Evolutionary conservation across 208 protist species (phyloP).

Genomic region (Acanthamoeba lugdunensis): DNA sequence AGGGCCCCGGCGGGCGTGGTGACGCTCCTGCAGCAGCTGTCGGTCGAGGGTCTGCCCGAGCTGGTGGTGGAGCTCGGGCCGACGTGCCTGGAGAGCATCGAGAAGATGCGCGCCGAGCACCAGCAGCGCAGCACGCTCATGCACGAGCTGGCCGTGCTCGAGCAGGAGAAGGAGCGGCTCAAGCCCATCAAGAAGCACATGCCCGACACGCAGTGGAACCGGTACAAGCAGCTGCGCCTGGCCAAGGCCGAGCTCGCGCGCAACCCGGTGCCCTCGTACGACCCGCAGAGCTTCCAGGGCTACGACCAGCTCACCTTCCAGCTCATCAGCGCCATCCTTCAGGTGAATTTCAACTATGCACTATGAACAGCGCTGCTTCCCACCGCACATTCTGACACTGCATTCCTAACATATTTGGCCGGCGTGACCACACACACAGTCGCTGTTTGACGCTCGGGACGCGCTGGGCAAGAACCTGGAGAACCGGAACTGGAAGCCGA

Average conservation of each 20-base stretch:
- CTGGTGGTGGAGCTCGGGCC: not conserved
- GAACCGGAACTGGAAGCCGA: constrained; percentile 39
- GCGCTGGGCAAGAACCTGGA: constrained; percentile 37
- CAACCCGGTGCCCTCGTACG: constrained; percentile 2
- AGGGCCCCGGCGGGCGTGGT: not conserved
- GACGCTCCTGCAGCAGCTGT: not conserved
- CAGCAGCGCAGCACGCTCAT: constrained; percentile 39
- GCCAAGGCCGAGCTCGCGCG: constrained; percentile 28
- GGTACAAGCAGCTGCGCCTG: constrained; percentile 47
- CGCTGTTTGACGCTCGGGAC: constrained; percentile 8
- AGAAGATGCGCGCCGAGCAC: constrained; percentile 7
- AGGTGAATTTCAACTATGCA: too few relatives aligned
- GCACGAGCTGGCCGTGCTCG: not conserved
- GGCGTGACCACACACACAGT: not conserved
- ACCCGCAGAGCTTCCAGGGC: constrained; percentile 38
- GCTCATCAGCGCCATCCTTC: constrained; percentile 37
- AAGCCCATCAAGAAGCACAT: constrained; percentile 35
- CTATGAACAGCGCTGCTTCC: too few relatives aligned
- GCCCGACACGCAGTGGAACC: constrained; percentile 41
- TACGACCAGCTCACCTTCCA: constrained; percentile 38
- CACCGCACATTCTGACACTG: too few relatives aligned
- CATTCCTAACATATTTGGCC: too few relatives aligned
- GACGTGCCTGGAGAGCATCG: constrained; percentile 21
- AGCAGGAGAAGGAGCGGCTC: constrained; percentile 19
- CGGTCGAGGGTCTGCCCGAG: not conserved